Conservation (phyloP, 768 basidiomycete genomes). For the Galerina marginata region DNA sequence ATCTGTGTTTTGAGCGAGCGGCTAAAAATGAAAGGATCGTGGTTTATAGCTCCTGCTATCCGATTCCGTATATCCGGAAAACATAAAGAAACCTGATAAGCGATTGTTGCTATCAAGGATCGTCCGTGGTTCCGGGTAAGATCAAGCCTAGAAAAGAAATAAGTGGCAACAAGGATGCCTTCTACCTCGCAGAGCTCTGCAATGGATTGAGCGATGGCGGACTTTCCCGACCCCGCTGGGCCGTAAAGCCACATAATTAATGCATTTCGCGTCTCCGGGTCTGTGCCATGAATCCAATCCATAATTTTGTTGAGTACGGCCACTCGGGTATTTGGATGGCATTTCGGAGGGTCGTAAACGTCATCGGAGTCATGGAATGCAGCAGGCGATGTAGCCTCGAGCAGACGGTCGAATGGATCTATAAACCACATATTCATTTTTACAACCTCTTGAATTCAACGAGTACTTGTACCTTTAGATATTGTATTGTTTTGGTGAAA, state of each 20-base stretch:
- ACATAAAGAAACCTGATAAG: not conserved
- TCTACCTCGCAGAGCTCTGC: not conserved
- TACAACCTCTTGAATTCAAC: too few relatives aligned
- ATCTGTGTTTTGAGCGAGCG: not conserved
- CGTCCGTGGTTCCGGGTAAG: not conserved
- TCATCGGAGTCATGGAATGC: too few relatives aligned
- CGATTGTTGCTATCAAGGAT: not conserved
- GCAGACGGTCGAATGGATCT: too few relatives aligned
- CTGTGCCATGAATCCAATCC: too few relatives aligned
- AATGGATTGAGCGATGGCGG: not conserved
- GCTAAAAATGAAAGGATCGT: not conserved
- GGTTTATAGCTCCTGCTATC: not conserved
- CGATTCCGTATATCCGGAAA: not conserved
- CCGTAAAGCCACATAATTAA: slow-evolving; percentile 6
- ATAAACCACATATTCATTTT: too few relatives aligned
- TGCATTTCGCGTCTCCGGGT: too few relatives aligned
- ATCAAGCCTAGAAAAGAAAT: not conserved
- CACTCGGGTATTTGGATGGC: too few relatives aligned
- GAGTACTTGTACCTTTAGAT: too few relatives aligned
- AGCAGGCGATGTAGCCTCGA: too few relatives aligned
- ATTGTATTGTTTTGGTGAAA: too few relatives aligned
- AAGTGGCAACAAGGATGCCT: not conserved
- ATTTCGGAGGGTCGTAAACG: too few relatives aligned
- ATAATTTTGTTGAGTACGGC: too few relatives aligned
- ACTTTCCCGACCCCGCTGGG: slow-evolving; percentile 7